Conservation (phyloP, 2,329 filamentous ascomycete species). For the Helotiales sp. region DNA sequence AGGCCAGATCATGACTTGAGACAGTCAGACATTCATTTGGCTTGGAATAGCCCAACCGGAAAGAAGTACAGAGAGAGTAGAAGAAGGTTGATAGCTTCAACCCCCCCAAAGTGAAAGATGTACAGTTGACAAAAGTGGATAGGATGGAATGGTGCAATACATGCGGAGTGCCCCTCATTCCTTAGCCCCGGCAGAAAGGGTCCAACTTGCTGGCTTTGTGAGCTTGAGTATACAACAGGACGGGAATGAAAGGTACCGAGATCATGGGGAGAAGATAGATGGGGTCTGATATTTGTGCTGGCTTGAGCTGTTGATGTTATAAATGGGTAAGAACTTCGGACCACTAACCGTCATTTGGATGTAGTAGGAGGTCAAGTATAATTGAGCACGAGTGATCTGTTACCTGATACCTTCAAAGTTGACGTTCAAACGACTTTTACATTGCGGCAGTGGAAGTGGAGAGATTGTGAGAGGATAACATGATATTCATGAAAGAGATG, state of each 20-base stretch:
- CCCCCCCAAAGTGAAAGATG: not conserved
- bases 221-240: too few species aligned
- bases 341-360: not conserved
- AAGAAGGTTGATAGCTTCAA: too few species aligned
- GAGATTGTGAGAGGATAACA: too few species aligned
- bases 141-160: constrained; percentile 19
- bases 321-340: not conserved
- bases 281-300: not conserved
- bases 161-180: constrained; percentile 15
- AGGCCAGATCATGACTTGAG: not conserved
- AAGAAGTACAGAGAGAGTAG: not conserved
- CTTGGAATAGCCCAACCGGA: too few species aligned
- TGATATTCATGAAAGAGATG: too few species aligned
- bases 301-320: not conserved
- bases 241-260: not conserved
- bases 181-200: constrained; percentile 20
- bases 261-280: not conserved
- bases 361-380: not conserved
- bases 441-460: too few species aligned
- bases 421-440: too few species aligned
- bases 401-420: not conserved
- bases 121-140: constrained; percentile 15
- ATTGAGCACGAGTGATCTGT: not conserved
- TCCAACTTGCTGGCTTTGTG: not conserved
- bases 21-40: too few species aligned